Conservation (phyloP, 2,329 filamentous ascomycete species). For the Zalaria obscura region DNA sequence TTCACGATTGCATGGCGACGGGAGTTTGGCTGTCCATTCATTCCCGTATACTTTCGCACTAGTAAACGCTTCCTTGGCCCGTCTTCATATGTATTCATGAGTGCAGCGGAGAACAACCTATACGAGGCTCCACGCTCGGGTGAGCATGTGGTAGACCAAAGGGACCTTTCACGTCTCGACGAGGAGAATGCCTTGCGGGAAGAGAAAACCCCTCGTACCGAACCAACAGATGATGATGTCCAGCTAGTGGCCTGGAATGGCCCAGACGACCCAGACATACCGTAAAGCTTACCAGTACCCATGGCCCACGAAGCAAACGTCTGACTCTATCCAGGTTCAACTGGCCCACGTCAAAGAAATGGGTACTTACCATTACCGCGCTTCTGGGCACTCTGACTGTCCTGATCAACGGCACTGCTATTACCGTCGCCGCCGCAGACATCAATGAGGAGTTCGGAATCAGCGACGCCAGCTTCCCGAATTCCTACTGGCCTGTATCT, state of each 20-base stretch:
- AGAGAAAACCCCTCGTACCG: conserved; percentile 1
- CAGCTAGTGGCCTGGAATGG: conserved; percentile 22
- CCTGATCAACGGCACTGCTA: conserved; percentile 22
- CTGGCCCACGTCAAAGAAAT: conserved; percentile 18
- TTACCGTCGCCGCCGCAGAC: conserved; percentile 19
- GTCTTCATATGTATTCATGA: no score
- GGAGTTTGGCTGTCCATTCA: no score
- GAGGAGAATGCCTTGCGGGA: not conserved
- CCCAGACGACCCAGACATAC: conserved; percentile 31
- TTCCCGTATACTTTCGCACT: no score
- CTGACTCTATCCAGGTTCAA: conserved; percentile 9
- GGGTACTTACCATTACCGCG: conserved; percentile 17
- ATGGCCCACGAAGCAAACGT: not conserved
- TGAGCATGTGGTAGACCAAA: no score
- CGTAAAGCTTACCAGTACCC: conserved; percentile 5
- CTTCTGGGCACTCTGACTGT: conserved; percentile 19
- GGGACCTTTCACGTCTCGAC: not conserved
- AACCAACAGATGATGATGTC: conserved; percentile 4
- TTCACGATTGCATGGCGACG: no score
- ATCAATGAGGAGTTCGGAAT: conserved; percentile 19
- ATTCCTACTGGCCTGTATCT: conserved; percentile 24
- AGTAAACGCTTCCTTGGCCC: no score
- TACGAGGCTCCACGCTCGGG: no score
- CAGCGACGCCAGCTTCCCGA: conserved; percentile 20
- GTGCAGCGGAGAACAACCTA: no score